A percentile compares a stretch with the other conserved stretches of the same genome.
Conservation (phyloP, 257 asterid genomes). For the Fraxinus excelsior region DNA sequence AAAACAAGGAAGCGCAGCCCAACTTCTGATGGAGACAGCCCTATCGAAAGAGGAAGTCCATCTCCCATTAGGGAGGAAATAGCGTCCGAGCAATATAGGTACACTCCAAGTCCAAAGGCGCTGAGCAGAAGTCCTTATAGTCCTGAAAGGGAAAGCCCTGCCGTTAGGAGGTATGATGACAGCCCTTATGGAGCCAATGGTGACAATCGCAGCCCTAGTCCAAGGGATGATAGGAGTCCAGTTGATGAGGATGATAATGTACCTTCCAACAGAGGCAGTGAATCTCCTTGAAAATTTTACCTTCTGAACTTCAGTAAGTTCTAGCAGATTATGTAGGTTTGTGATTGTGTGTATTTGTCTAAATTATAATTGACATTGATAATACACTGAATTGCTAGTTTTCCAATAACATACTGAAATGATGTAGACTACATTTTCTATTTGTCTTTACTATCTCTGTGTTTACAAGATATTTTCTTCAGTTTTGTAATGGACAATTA, state of each 20-base stretch:
- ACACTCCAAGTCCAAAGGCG: conserved; percentile 67
- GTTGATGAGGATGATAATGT: conserved; percentile 55
- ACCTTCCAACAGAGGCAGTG: conserved; percentile 63
- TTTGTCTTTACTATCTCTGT: too few relatives aligned
- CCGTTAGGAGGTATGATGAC: conserved; percentile 57
- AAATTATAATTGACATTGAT: background rate
- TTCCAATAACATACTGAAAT: background rate
- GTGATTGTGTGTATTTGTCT: background rate
- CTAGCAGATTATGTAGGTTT: background rate
- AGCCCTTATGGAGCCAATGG: conserved; percentile 68
- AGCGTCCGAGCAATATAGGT: conserved; percentile 10
- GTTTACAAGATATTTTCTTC: background rate
- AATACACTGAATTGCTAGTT: background rate
- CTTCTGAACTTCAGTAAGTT: background rate
- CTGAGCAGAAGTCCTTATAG: conserved; percentile 25
- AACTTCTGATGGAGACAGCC: conserved; percentile 51
- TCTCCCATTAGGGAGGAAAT: conserved; percentile 37
- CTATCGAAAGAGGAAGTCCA: conserved; percentile 46
- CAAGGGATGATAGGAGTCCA: conserved; percentile 49
- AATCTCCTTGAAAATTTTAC: conserved; percentile 48
- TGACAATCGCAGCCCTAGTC: conserved; percentile 59
- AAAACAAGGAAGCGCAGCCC: conserved; percentile 60
- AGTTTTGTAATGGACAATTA: too few relatives aligned
- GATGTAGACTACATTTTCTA: background rate
- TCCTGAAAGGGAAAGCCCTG: conserved; percentile 35